Evolutionary conservation across 768 basidiomycete species (phyloP), one percentile per base, ranked within the genome.

Genomic region (Fomitopsis serialis): DNA sequence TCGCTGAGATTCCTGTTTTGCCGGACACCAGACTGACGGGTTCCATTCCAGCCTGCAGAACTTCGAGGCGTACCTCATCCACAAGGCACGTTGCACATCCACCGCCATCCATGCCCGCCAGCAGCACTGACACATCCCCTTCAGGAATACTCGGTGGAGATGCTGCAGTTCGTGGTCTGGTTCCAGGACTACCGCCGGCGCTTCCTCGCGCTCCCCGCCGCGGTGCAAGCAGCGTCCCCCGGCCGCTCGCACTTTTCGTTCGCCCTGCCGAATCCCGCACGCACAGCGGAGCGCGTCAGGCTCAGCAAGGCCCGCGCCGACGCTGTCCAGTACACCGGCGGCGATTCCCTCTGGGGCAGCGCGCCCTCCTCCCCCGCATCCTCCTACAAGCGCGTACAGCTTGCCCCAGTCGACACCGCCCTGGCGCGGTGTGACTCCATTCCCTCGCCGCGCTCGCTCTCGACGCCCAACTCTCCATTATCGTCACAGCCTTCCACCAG

Each of bases 131-230:
- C 23, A 44, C n/a, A 27, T 19, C 17, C 24, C 13, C 7, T 9
- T 4, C 46, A 63, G 61, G 64, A 67, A 49, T 57, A 63, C 55
- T 57, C 63, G 12, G 43, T 63, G 17, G 65, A 68, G 60, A 66
- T 66, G 45, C 58, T 70, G 19, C 67, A 67, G 25, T 70, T 70
- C 52, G 55, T 62, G 23, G 58, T 68, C 35, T 70, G 68, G 68
- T 70, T 48, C 49, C 65, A 74, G 64, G 70, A 72, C 53, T 74
- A 76, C 58, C 67, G 66, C 42, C 45, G 60, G 23, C 65, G 71
- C 2, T 76, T 70, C 57, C 56, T 66, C 22, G 64, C 62, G n/a
- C 58, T 69, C 32, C 60, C 62, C 13, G 23, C 27, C 19, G 56
- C 54, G 24, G 42, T 55, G 32, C 59, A 65, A 34, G 53, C 45